Base-by-base conservation (phyloP, 805 yeast species). In the Ogataea methylovora region DNA sequence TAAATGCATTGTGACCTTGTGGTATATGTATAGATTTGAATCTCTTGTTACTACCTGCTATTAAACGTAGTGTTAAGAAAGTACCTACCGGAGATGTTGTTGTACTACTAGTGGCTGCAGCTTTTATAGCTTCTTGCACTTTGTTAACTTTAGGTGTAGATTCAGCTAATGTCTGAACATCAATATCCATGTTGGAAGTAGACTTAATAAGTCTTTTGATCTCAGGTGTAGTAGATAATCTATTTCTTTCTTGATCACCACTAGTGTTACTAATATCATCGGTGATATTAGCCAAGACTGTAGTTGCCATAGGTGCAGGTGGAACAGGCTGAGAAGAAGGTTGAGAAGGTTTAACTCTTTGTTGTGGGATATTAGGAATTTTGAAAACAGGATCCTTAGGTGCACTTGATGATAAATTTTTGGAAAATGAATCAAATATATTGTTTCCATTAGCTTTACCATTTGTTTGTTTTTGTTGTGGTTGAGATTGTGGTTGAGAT, bases 1-100 rank as follows among this genome's bases (percentile, higher is more conserved):
- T 67, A 52, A 76, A 79, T 8, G 77, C 75, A 30, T 73, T 76
- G 14, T 69, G 66, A 19, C 84, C 84, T 48, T 81, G 87, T 23
- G 76, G 70, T n/a, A 87, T 63, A 38, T 65, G 62, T 6, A 84
- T 65, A 3, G 73, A 70, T 10, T 58, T 35, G 80, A 73, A 4
- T 14, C 13, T 30, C 16, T 23, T 30, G n/a, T 19, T 13, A 8
- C 27, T 3, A 3, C 63, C 63, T 0, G 63, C 49, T 17, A 67
- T 42, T 2, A 88, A 79, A 9, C 58, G 57, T 29, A 87, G 61
- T 2, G 79, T 65, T 33, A 84, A 61, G 55, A 82, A 81, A 3
- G 80, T 71, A 4, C 84, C 87, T 10, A 61, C 54, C 11, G 84
- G 83, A 3, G 50, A 29, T 24, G 43, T 26, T 22, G 26, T 13